Conservation (phyloP, 306 rosid genomes). For the Trifolium pratense region DNA sequence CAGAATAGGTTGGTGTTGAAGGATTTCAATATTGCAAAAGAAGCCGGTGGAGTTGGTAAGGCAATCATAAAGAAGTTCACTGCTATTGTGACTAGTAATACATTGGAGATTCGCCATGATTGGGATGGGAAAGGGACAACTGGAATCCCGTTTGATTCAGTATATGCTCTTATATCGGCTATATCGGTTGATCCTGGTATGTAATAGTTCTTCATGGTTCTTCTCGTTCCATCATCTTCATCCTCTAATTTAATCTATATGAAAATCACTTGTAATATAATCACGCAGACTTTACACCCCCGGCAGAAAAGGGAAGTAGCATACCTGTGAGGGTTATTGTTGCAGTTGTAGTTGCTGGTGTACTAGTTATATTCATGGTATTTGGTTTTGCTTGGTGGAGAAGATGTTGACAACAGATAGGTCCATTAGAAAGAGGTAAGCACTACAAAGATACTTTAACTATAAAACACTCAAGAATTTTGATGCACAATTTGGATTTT, state of each 20-base stretch:
- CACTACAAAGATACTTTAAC: neutral
- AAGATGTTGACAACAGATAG: constrained; percentile 37
- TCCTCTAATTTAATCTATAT: no score
- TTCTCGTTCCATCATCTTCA: neutral
- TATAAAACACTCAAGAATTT: no score
- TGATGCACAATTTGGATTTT: neutral
- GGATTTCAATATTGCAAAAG: constrained; percentile 50
- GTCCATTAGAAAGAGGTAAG: constrained; percentile 44
- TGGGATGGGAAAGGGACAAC: constrained; percentile 61
- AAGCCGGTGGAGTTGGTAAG: no score
- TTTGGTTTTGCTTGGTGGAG: no score
- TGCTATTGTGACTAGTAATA: constrained; percentile 20
- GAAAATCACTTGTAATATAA: no score
- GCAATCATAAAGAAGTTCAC: constrained; percentile 1
- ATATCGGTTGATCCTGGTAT: constrained; percentile 53
- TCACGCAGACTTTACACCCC: no score
- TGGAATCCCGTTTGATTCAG: constrained; percentile 39
- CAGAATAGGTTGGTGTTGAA: constrained; percentile 35
- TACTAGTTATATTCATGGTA: no score
- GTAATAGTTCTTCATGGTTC: constrained; percentile 25
- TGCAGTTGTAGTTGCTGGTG: no score
- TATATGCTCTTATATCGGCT: constrained; percentile 56
- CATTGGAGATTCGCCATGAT: constrained; percentile 39
- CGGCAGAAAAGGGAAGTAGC: no score
- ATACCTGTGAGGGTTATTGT: no score